Evolutionary conservation across 192 early-diverging fungal species (phyloP), one percentile per base, ranked within the genome.

Genomic region (Coemansia sp.): DNA sequence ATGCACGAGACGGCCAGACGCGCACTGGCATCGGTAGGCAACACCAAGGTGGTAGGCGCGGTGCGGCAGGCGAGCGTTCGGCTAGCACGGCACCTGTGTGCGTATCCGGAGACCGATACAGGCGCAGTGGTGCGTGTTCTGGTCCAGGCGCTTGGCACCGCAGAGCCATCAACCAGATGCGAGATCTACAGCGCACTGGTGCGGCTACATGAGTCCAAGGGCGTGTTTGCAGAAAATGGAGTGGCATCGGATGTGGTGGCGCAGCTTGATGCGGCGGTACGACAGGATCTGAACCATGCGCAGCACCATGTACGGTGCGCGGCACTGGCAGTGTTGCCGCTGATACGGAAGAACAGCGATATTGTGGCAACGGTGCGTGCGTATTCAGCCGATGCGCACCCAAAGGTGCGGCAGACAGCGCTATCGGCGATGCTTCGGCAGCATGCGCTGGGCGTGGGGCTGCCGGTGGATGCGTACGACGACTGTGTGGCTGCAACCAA

Each of bases 401-500:
- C 77, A 4, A 74, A 74, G 50, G 77, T 71, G 23, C 44, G 77
- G 19, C 72, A 74, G 55, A 50, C 67, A 10, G 77, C 72, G 22
- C 54, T 80, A 28, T 4, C 28, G 11, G 64, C 55, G 19, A 55
- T 80, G 14, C 57, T 67, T 20, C 71, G 59, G 47, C 63, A 74
- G 54, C 70, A 80, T 52, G 65, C 67, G 72, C 33, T 65, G 48
- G 61, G 68, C 17, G 41, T 17, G 0, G 29, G 1, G 19, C 55
- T 81, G 50, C 59, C 70, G 1, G 71, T 68, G 2, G 67, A 70
- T 13, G 76, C 87, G 67, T 92, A 92, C 62, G 75, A 81, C 45
- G 80, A 87, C 5, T 84, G 83, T 23, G 86, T 89, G 20, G 66
- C 74, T n/a, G 82, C 87, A 0, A 82, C 89, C 22, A 76, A 82